A percentile compares a stretch with the other conserved stretches of the same genome.
Conservation (phyloP, 2,329 filamentous ascomycete species). For the Cryphonectria radicalis region DNA sequence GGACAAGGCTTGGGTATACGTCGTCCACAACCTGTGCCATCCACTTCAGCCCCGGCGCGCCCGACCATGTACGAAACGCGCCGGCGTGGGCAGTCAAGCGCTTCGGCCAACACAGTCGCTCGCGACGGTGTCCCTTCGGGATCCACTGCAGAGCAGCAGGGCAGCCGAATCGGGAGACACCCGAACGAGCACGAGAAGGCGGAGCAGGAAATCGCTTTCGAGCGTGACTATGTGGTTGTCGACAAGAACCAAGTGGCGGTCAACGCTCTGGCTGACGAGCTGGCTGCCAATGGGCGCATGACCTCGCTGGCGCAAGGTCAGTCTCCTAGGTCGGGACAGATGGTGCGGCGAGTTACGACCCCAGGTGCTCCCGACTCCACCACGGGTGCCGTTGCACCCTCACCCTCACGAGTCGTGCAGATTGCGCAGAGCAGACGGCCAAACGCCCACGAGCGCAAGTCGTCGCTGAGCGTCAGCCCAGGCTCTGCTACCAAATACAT, state of each 20-base stretch:
- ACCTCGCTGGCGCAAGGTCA: slow-evolving; percentile 52
- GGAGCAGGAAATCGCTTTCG: slow-evolving; percentile 86
- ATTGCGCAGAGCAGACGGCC: slow-evolving; percentile 69
- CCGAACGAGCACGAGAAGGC: slow-evolving; percentile 66
- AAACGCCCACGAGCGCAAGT: slow-evolving; percentile 70
- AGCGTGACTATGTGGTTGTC: slow-evolving; percentile 93
- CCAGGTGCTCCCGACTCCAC: slow-evolving; percentile 72
- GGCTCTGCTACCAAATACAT: slow-evolving; percentile 85
- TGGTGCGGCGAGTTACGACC: slow-evolving; percentile 77
- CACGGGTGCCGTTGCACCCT: slow-evolving; percentile 70
- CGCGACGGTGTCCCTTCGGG: slow-evolving; percentile 42
- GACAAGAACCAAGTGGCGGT: slow-evolving; percentile 96
- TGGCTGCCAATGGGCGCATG: slow-evolving; percentile 79
- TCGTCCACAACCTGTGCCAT: slow-evolving; percentile 50
- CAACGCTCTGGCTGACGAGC: slow-evolving; percentile 93
- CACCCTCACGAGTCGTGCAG: slow-evolving; percentile 73
- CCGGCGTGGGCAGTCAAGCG: slow-evolving; percentile 46
- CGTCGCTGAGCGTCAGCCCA: slow-evolving; percentile 74
- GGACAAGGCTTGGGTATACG: slow-evolving; percentile 58
- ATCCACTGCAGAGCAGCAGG: slow-evolving; percentile 10
- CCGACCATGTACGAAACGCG: slow-evolving; percentile 43
- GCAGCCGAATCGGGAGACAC: slow-evolving; percentile 14
- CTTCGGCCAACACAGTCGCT: slow-evolving; percentile 41
- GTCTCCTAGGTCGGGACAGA: slow-evolving; percentile 62
- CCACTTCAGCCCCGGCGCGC: slow-evolving; percentile 54